These are phyloP conservation scores for Russula lepida DNA, from an alignment of 768 basidiomycete genomes.

Conservation along the genomic window DNA sequence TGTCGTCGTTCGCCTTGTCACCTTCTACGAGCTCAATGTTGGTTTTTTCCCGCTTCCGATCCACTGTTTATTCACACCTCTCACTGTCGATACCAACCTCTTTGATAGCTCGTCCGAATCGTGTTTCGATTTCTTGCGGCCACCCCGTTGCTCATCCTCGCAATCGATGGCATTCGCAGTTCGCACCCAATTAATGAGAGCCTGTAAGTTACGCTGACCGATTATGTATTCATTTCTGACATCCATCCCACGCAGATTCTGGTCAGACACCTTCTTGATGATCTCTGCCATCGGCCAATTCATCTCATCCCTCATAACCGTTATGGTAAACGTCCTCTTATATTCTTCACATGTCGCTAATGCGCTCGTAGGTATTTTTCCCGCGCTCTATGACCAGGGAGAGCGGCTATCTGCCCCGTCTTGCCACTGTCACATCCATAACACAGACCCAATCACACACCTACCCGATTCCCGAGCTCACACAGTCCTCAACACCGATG, in stretches of 20 bases:
- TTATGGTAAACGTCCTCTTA: constrained; percentile 47
- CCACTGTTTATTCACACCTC: neutral
- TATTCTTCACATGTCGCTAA: neutral
- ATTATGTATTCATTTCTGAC: neutral
- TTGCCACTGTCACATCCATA: constrained; percentile 19
- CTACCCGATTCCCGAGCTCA: constrained; percentile 2
- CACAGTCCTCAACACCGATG: neutral
- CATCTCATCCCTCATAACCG: constrained; percentile 71
- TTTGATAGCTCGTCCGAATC: constrained; percentile 52
- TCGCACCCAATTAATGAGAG: constrained; percentile 42
- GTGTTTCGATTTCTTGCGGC: constrained; percentile 71
- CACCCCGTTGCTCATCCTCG: constrained; percentile 57
- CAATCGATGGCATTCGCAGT: constrained; percentile 51
- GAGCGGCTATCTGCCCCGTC: constrained; percentile 48
- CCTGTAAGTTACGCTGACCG: constrained; percentile 39
- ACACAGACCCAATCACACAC: constrained; percentile 12
- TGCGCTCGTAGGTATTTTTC: constrained; percentile 54
- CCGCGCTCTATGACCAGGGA: constrained; percentile 63
- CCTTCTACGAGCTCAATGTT: constrained; percentile 75
- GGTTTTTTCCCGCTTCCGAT: constrained; percentile 23
- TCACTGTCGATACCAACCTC: neutral
- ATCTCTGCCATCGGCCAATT: constrained; percentile 67
- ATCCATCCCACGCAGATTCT: constrained; percentile 4
- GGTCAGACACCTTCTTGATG: constrained; percentile 60
- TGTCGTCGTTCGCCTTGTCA: constrained; percentile 64